Conservation (phyloP, 768 basidiomycete genomes). For the Amanita fuliginea region DNA sequence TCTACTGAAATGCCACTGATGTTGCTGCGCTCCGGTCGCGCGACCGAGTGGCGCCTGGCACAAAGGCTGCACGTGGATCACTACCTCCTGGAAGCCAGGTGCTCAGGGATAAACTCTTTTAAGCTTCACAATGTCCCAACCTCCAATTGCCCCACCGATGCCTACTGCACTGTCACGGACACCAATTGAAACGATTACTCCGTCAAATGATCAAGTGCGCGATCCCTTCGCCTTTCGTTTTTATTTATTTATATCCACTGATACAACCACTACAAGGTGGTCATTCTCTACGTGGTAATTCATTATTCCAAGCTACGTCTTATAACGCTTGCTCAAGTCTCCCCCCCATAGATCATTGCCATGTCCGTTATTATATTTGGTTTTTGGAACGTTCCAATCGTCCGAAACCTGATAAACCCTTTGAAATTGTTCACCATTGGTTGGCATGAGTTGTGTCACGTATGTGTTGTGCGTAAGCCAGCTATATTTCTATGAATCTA, state of each 20-base stretch:
- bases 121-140: slow-evolving; percentile 9
- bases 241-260: slow-evolving; percentile 9
- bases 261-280: slow-evolving; percentile 32
- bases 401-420: slow-evolving; percentile 69
- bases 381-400: slow-evolving; percentile 79
- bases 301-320: slow-evolving; percentile 7
- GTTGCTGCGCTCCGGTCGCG: too few relatives aligned
- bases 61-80: background rate
- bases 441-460: slow-evolving; percentile 83
- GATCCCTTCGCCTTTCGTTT: slow-evolving; percentile 8
- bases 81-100: slow-evolving; percentile 4
- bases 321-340: slow-evolving; percentile 6
- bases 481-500: slow-evolving; percentile 1
- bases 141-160: slow-evolving; percentile 35
- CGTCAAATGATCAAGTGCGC: slow-evolving; percentile 64
- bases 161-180: slow-evolving; percentile 20
- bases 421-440: slow-evolving; percentile 84
- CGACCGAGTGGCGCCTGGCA: too few relatives aligned
- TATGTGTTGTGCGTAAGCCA: slow-evolving; percentile 46
- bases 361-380: slow-evolving; percentile 82
- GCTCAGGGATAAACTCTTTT: slow-evolving; percentile 2
- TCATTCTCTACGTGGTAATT: slow-evolving; percentile 68
- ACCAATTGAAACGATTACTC: slow-evolving; percentile 36
- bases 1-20: too few relatives aligned
- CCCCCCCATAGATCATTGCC: slow-evolving; percentile 52